phyloP scores from a whole-genome alignment of 345 rosid species.

The Acer saccharum region DNA sequence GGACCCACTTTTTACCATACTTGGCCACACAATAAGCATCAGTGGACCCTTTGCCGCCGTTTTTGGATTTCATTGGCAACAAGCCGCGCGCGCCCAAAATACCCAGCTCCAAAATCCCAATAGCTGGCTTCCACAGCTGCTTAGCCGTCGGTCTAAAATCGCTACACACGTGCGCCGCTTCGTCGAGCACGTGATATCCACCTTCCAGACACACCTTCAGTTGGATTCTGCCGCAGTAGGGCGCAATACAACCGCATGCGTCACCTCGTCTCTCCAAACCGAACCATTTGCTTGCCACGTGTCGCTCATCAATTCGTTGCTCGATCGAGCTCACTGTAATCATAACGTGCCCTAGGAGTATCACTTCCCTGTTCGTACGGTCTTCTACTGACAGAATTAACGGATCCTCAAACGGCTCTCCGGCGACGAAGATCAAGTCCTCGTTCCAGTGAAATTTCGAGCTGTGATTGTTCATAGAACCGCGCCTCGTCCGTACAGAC shows the following conservation, averaged over 20 bases:
- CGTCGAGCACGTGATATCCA: constrained; percentile 98
- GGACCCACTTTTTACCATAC: constrained; percentile 98
- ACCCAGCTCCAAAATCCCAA: constrained; percentile 86
- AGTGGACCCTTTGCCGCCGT: constrained; percentile 79
- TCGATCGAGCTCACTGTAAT: constrained; percentile 75
- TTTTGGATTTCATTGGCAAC: constrained; percentile 80
- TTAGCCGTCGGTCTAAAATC: constrained; percentile 95
- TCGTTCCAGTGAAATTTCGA: constrained; percentile 88
- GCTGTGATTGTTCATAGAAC: constrained; percentile 68
- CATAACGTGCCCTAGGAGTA: constrained; percentile 54
- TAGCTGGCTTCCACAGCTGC: constrained; percentile 95
- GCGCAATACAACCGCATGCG: constrained; percentile 23
- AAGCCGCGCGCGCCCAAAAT: constrained; percentile 91
- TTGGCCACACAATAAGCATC: constrained; percentile 95
- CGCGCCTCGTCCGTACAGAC: constrained; percentile 76
- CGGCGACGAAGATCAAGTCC: constrained; percentile 84
- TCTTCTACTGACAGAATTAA: constrained; percentile 73
- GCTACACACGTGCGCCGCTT: constrained; percentile 98
- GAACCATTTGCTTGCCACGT: constrained; percentile 72
- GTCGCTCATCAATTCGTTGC: constrained; percentile 81
- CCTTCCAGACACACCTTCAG: constrained; percentile 88
- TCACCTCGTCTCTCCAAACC: constrained; percentile 45
- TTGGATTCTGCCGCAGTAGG: constrained; percentile 71
- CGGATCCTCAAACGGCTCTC: constrained; percentile 88
- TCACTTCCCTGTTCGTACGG: constrained; percentile 60